Base-by-base conservation (phyloP, 352 stramenopile genomes). In the Pythium apleroticum region DNA sequence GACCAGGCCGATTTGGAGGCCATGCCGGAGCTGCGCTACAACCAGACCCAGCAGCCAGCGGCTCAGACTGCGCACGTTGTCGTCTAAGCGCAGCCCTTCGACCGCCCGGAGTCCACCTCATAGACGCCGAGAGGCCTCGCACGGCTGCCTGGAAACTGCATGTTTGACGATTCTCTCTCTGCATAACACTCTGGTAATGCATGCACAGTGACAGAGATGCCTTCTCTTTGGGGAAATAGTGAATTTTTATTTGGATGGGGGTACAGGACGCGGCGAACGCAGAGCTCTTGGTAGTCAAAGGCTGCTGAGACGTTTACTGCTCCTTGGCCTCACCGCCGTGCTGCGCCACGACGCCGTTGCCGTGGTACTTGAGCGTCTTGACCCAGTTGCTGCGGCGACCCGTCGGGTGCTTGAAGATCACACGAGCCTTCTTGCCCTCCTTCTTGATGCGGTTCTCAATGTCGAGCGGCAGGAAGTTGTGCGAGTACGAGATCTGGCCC, bases 291-390 rank as follows among this genome's bases (percentile, higher is more conserved):
- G n/a, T 28, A 50, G 20, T 24, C 6, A 50, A 12, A 50, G 4
- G 9, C 19, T 27, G 20, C 9, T 12, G 27, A 15, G 27, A 30
- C 17, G 8, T 41, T 48, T 33, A 79, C 52, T 83, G 84, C 65
- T 89, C 62, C 75, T 90, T 90, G 60, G 80, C 80, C 56, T 91
- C 78, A 41, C 80, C 83, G 25, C 86, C 86, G 75, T 95, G 86
- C 76, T 95, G 86, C 52, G 77, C 67, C 45, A 93, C 84, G 41
- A 86, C 77, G 41, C 84, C 84, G 64, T 93, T 72, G 70, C 86
- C 86, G 70, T 92, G 84, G 75, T 93, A 95, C 74, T 93, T 93
- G 57, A 95, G 82, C 64, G 85, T 91, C 84, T 90, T 91, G 69
- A 92, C 81, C 82, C 85, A 95, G 77, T 95, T 92, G 73, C 81